A percentile compares a stretch with the other conserved stretches of the same genome.
phyloP scores from a whole-genome alignment of 306 rosid genomes.

The Dicorynia guianensis region DNA sequence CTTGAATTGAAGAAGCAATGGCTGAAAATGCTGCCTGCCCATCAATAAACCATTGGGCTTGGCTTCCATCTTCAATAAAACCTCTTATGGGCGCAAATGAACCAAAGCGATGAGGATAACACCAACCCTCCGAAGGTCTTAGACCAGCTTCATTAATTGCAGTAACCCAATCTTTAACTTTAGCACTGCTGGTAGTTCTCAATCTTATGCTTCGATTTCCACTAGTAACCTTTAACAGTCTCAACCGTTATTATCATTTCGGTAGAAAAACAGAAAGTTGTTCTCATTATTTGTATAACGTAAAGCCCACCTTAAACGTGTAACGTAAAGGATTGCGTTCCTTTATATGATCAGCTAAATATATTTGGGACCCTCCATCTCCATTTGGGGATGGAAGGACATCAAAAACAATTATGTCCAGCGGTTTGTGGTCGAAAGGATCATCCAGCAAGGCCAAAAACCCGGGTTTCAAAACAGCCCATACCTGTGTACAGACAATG shows the following conservation, averaged over 20 bases:
- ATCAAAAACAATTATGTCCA: conserved; percentile 87
- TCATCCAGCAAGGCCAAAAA: conserved; percentile 93
- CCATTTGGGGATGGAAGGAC: conserved; percentile 83
- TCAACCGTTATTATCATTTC: conserved; percentile 1
- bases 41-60: conserved; percentile 96
- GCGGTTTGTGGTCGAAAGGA: conserved; percentile 78
- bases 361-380: conserved; percentile 64
- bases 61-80: conserved; percentile 88
- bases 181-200: conserved; percentile 74
- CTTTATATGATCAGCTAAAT: conserved; percentile 78
- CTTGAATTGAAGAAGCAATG: conserved; percentile 88
- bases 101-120: conserved; percentile 92
- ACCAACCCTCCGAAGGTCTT: conserved; percentile 96
- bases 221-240: conserved; percentile 68
- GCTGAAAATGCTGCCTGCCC: conserved; percentile 93
- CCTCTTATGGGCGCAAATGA: conserved; percentile 98
- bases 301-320: conserved; percentile 70
- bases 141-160: conserved; percentile 89
- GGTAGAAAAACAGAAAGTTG: conserved; percentile 24
- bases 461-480: conserved; percentile 98
- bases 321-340: conserved; percentile 86
- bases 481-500: conserved; percentile 65
- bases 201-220: conserved; percentile 82
- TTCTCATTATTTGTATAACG: conserved; percentile 1
- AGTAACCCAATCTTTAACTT: conserved; percentile 88